Base-by-base conservation (phyloP, 805 yeast species). In the Ogataea methanolica region DNA sequence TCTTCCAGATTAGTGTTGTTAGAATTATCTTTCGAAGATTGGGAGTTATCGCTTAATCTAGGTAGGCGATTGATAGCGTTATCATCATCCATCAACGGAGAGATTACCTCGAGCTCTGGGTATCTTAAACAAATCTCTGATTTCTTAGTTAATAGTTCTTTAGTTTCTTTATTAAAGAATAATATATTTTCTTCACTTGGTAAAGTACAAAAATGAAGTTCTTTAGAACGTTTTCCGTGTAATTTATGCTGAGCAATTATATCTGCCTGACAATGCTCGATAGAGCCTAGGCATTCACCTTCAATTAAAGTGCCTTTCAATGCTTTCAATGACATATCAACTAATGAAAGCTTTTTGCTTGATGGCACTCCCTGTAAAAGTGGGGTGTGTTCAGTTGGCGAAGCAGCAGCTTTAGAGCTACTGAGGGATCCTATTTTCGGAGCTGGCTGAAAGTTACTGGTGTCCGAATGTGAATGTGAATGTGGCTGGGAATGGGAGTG, bases 161-260 rank as follows among this genome's bases (percentile, higher is more conserved):
- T 57, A 16, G 46, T 39, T 22, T 56, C 55, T 39, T 60, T 51
- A 43, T 50, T 53, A 46, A 68, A 60, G 42, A 65, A 67, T 33
- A 68, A 34, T 15, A 61, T 41, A 47, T 67, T 66, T 39, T 68
- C 72, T n/a, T 61, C 53, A 8, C 60, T 49, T 17, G 71, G 71
- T 16, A 58, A 49, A 0, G 65, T 61, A 49, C 71, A 65, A 40
- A 63, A 68, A 47, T 66, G 68, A 8, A 68, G 46, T 19, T 59
- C 55, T 8, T 52, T 43, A 12, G 44, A 49, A 23, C 37, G 43
- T 17, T 55, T 46, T n/a, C 45, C 41, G 36, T 60, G 65, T n/a
- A 60, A 31, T 17, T 56, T 46, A 41, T 59, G 57, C 22, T 55
- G 52, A 23, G 50, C 49, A 3, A 61, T 48, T 6, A 64, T 50